phyloP scores from a whole-genome alignment of 2,329 filamentous ascomycete species.

The Aspergillus sp. region DNA sequence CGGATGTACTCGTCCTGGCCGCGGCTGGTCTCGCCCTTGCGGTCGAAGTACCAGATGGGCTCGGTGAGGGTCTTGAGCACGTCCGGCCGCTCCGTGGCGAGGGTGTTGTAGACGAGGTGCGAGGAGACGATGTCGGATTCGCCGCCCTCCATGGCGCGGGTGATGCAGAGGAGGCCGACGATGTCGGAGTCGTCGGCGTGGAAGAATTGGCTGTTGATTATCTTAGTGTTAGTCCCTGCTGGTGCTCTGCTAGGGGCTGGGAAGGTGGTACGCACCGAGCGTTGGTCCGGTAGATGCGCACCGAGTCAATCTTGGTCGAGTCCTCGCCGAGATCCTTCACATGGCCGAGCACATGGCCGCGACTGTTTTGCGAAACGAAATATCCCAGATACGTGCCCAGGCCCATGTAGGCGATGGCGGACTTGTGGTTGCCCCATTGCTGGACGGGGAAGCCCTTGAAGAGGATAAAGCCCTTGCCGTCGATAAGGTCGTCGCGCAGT shows the following conservation, averaged over 20 bases:
- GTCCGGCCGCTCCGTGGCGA: slow-evolving; percentile 72
- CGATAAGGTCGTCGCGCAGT: slow-evolving; percentile 65
- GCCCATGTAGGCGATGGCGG: slow-evolving; percentile 86
- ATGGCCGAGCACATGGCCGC: slow-evolving; percentile 81
- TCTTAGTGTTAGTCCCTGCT: too few species aligned
- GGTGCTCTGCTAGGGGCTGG: too few species aligned
- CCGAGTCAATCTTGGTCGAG: slow-evolving; percentile 74
- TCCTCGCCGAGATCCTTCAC: slow-evolving; percentile 88
- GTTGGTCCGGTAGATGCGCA: slow-evolving; percentile 87
- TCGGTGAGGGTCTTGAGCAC: slow-evolving; percentile 71
- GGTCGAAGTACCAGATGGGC: slow-evolving; percentile 89
- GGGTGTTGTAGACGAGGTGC: slow-evolving; percentile 77
- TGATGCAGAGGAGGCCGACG: slow-evolving; percentile 78
- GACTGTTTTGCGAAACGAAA: slow-evolving; percentile 81
- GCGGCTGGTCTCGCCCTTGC: slow-evolving; percentile 75
- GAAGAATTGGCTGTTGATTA: slow-evolving; percentile 84
- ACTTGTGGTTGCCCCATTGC: slow-evolving; percentile 75
- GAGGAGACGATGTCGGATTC: slow-evolving; percentile 78
- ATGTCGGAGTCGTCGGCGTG: slow-evolving; percentile 81
- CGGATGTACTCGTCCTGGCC: slow-evolving; percentile 74
- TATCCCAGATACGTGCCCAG: slow-evolving; percentile 82
- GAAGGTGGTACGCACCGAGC: slow-evolving; percentile 63
- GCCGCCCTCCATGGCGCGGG: slow-evolving; percentile 74
- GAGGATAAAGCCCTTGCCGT: slow-evolving; percentile 85
- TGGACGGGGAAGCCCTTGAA: slow-evolving; percentile 81